These are phyloP conservation scores for Hypoxylon sp. DNA, from an alignment of 2,329 filamentous ascomycete genomes.

Conservation along the genomic window DNA sequence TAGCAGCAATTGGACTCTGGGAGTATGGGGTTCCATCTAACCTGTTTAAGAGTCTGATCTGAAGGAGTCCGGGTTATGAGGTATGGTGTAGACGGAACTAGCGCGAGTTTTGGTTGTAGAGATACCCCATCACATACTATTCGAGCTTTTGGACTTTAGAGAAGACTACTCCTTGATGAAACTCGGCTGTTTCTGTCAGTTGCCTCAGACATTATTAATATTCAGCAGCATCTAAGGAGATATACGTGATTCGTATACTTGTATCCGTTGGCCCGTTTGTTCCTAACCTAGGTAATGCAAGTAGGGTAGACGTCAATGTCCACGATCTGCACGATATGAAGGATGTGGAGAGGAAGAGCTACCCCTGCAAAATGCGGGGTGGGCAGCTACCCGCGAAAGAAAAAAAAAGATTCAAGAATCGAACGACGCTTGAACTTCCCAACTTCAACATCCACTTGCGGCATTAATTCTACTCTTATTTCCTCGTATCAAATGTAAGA, in stretches of 20 bases:
- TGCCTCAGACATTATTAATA: not conserved
- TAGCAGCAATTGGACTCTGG: slow-evolving; percentile 69
- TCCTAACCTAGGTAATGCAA: slow-evolving; percentile 17
- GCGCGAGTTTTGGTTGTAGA: slow-evolving; percentile 31
- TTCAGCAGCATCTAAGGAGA: not conserved
- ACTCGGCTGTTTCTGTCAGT: not conserved
- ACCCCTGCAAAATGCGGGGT: slow-evolving; percentile 45
- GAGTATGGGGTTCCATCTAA: slow-evolving; percentile 69
- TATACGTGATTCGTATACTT: not conserved
- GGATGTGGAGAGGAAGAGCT: slow-evolving; percentile 23
- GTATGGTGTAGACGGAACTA: slow-evolving; percentile 10
- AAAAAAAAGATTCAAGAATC: slow-evolving; percentile 35
- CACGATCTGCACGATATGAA: no score
- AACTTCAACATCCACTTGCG: slow-evolving; percentile 6
- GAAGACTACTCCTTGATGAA: slow-evolving; percentile 4
- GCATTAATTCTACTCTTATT: not conserved
- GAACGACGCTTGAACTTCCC: slow-evolving; percentile 20
- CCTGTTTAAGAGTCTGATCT: not conserved
- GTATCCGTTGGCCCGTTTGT: slow-evolving; percentile 3
- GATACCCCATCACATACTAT: slow-evolving; percentile 35
- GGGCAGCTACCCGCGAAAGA: slow-evolving; percentile 31
- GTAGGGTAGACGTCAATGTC: slow-evolving; percentile 1
- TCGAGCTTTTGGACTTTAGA: slow-evolving; percentile 16
- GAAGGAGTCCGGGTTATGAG: slow-evolving; percentile 5
- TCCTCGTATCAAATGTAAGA: not conserved